A percentile compares a stretch with the other conserved stretches of the same genome.
Evolutionary conservation across 352 stramenopile species (phyloP).

Genomic region (Phytopythium oedochilum): DNA sequence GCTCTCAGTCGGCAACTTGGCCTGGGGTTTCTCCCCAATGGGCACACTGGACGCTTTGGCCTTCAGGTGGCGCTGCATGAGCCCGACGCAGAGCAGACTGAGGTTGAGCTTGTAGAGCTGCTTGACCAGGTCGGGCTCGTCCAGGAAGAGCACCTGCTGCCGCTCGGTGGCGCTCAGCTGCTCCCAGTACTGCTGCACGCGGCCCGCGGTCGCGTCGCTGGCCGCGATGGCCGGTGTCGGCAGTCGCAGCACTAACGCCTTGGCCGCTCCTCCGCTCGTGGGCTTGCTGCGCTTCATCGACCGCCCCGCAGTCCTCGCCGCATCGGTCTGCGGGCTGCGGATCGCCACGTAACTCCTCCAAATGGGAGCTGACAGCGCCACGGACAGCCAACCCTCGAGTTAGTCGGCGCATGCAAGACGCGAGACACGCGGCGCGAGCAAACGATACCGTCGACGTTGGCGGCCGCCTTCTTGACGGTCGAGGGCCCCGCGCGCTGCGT

Average conservation of each 20-base stretch:
- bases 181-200: slow-evolving; percentile 63
- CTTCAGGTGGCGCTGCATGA: slow-evolving; percentile 84
- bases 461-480: slow-evolving; percentile 22
- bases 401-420: background rate
- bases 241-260: background rate
- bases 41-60: slow-evolving; percentile 4
- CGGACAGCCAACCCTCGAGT: background rate
- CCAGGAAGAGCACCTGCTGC: slow-evolving; percentile 74
- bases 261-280: background rate
- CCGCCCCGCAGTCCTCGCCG: background rate
- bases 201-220: slow-evolving; percentile 7
- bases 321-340: slow-evolving; percentile 8
- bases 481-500: slow-evolving; percentile 9
- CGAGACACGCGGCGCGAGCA: too few relatives aligned
- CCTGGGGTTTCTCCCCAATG: slow-evolving; percentile 6
- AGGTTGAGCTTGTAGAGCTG: slow-evolving; percentile 87
- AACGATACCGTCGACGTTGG: slow-evolving; percentile 15
- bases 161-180: slow-evolving; percentile 53
- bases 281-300: slow-evolving; percentile 7
- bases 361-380: slow-evolving; percentile 34
- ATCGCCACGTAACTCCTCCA: slow-evolving; percentile 64
- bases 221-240: background rate
- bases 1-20: background rate
- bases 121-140: slow-evolving; percentile 79
- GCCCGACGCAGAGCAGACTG: slow-evolving; percentile 73